These are phyloP conservation scores for Saprolegnia diclina DNA, from an alignment of 352 stramenopile species.

Conservation along the genomic window DNA sequence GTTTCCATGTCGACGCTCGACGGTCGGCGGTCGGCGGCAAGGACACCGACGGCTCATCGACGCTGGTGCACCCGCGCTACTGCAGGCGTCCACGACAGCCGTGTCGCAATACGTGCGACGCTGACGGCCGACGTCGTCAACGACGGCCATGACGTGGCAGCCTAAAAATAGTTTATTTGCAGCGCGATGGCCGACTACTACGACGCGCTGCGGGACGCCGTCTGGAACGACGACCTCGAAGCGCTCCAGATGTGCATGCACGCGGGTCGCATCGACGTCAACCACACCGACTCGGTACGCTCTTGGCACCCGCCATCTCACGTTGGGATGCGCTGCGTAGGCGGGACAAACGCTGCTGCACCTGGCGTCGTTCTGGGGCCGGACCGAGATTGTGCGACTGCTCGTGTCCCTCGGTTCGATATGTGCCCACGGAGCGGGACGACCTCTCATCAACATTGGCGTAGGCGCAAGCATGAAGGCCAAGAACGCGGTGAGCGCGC, in stretches of 20 bases:
- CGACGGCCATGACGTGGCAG: too few species aligned
- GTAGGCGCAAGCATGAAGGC: constrained; percentile 57
- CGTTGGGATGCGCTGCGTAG: not conserved
- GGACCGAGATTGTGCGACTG: constrained; percentile 57
- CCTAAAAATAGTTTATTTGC: not conserved
- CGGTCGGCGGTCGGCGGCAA: too few species aligned
- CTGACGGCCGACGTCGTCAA: too few species aligned
- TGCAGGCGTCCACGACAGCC: not conserved
- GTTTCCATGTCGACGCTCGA: too few species aligned
- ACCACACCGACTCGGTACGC: constrained; percentile 53
- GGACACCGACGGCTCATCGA: too few species aligned
- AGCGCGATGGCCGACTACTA: constrained; percentile 33
- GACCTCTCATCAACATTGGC: too few species aligned
- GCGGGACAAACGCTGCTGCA: constrained; percentile 67
- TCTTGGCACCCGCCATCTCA: not conserved
- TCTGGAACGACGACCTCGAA: constrained; percentile 58
- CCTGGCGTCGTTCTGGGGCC: constrained; percentile 65
- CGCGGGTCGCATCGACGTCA: constrained; percentile 35
- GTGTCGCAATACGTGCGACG: too few species aligned
- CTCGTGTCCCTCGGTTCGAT: constrained; percentile 32
- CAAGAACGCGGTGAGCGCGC: constrained; percentile 43
- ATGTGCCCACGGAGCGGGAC: too few species aligned
- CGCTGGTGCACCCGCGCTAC: too few species aligned
- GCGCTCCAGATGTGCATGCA: constrained; percentile 43
- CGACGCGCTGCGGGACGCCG: constrained; percentile 59